Evolutionary conservation across 768 basidiomycete genomes (phyloP).

Genomic region (Boletus patriciae): DNA sequence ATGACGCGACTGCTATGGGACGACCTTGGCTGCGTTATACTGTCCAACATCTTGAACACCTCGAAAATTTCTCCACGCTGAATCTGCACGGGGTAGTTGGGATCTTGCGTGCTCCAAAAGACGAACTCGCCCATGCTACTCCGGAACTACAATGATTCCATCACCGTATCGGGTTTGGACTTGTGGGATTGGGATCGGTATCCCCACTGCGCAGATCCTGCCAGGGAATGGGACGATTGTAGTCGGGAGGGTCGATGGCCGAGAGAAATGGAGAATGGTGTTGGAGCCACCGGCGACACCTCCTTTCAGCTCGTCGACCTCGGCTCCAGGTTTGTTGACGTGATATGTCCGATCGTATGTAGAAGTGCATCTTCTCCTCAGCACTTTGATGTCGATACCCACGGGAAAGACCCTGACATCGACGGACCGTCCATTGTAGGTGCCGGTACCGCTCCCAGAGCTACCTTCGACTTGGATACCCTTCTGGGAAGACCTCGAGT

Average conservation of each 20-base stretch:
- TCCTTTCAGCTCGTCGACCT: too few species aligned
- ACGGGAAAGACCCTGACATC: conserved; percentile 66
- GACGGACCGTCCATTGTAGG: conserved; percentile 58
- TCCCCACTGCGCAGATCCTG: conserved; percentile 88
- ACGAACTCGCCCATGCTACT: conserved; percentile 87
- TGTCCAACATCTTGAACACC: conserved; percentile 80
- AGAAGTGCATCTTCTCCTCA: conserved; percentile 50
- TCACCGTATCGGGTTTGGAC: conserved; percentile 67
- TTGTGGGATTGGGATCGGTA: conserved; percentile 69
- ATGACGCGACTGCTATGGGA: conserved; percentile 84
- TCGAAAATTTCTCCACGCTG: conserved; percentile 58
- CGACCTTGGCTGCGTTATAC: conserved; percentile 72
- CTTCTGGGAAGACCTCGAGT: conserved; percentile 67
- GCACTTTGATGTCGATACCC: conserved; percentile 76
- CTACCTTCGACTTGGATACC: conserved; percentile 40
- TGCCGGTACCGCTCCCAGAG: background rate
- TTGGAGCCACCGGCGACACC: conserved; percentile 40
- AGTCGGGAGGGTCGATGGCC: conserved; percentile 42
- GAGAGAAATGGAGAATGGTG: conserved; percentile 81
- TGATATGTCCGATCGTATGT: too few species aligned
- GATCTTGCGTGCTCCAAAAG: conserved; percentile 85
- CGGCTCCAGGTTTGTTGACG: too few species aligned
- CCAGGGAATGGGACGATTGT: conserved; percentile 72
- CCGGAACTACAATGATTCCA: conserved; percentile 72
- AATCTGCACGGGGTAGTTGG: conserved; percentile 58